These are phyloP conservation scores for Sordariomycetes sp. DNA, from an alignment of 2,329 filamentous ascomycete genomes.

Conservation along the genomic window DNA sequence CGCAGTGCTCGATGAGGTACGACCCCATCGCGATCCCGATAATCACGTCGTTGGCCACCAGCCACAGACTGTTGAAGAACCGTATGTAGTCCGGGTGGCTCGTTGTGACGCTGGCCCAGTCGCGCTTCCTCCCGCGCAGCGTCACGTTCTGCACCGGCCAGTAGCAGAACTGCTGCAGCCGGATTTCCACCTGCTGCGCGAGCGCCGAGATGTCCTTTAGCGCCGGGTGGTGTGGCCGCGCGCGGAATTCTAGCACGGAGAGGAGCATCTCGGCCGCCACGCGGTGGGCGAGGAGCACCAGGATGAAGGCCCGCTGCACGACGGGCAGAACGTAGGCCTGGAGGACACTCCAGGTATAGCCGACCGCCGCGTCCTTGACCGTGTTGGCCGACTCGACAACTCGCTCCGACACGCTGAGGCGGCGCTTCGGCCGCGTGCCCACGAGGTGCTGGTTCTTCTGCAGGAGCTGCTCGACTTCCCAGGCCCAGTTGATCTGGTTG, in stretches of 20 bases:
- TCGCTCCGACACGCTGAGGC: conserved; percentile 84
- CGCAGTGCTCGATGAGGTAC: conserved; percentile 91
- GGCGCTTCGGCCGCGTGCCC: conserved; percentile 68
- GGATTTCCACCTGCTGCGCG: conserved; percentile 93
- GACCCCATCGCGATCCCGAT: conserved; percentile 94
- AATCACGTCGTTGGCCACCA: conserved; percentile 96
- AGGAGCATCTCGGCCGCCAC: conserved; percentile 72
- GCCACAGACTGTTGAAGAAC: conserved; percentile 98
- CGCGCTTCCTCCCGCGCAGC: conserved; percentile 74
- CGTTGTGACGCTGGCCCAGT: conserved; percentile 92
- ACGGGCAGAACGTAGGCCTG: conserved; percentile 70
- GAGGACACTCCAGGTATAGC: conserved; percentile 60
- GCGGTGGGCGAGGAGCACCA: conserved; percentile 69
- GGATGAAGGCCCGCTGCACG: conserved; percentile 61
- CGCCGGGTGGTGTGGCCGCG: conserved; percentile 66
- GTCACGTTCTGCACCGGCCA: conserved; percentile 97
- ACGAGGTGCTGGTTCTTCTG: conserved; percentile 86
- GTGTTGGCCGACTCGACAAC: conserved; percentile 90
- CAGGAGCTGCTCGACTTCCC: conserved; percentile 74
- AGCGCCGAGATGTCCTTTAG: conserved; percentile 94
- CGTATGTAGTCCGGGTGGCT: conserved; percentile 97
- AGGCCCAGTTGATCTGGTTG: conserved; percentile 92
- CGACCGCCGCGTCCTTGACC: conserved; percentile 63
- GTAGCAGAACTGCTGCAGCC: conserved; percentile 95
- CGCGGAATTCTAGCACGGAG: conserved; percentile 72